phyloP scores from a whole-genome alignment of 176 grass and related monocot species.

The Rhynchospora pubera region DNA sequence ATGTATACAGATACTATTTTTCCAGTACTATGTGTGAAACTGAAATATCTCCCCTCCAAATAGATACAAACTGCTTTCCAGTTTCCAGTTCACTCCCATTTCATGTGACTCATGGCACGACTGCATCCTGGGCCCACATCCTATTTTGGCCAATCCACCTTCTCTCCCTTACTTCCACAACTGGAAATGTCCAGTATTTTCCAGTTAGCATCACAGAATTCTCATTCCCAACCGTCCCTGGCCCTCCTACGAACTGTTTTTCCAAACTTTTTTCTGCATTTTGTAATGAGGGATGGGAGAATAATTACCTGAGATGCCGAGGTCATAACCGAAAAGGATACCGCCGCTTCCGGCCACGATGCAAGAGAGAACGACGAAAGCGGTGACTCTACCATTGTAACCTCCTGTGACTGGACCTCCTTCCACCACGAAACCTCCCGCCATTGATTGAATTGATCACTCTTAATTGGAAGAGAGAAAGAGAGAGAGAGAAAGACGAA shows the following conservation, averaged over 20 bases:
- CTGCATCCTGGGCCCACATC: neutral
- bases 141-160: neutral
- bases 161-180: neutral
- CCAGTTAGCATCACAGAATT: neutral
- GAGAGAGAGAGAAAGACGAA: neutral
- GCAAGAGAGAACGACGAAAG: constrained; percentile 65
- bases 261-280: neutral
- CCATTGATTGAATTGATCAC: constrained; percentile 24
- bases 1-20: no score
- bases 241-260: neutral
- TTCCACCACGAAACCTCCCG: constrained; percentile 29
- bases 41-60: neutral
- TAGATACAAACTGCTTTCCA: neutral
- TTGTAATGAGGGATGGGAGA: neutral
- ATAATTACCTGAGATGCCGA: constrained; percentile 68
- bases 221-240: neutral
- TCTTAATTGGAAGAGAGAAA: neutral
- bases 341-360: constrained; percentile 72
- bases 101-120: neutral
- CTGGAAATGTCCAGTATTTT: neutral
- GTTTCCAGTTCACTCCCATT: neutral
- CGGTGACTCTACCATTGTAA: constrained; percentile 60
- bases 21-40: neutral
- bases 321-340: constrained; percentile 92
- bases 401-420: constrained; percentile 17